These are phyloP conservation scores for Suillus occidentalis DNA, from an alignment of 768 basidiomycete species.

Conservation along the genomic window DNA sequence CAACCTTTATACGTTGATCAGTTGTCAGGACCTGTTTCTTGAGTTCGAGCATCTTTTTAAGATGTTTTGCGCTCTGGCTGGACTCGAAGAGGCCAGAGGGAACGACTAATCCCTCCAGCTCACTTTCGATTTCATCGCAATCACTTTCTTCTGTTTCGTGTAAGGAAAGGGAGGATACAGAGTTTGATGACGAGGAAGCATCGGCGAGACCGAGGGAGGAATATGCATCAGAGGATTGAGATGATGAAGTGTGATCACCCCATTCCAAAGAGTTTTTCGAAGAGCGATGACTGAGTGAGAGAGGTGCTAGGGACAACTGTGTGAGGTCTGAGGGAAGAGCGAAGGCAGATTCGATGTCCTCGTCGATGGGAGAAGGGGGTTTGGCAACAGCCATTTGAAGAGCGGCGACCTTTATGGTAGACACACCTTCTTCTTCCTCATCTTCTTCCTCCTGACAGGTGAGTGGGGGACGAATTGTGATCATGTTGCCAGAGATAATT, in stretches of 20 bases:
- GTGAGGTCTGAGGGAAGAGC: slow-evolving; percentile 79
- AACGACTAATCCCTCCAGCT: slow-evolving; percentile 79
- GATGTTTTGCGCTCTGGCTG: slow-evolving; percentile 52
- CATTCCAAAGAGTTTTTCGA: slow-evolving; percentile 86
- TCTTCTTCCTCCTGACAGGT: slow-evolving; percentile 46
- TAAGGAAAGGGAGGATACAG: slow-evolving; percentile 60
- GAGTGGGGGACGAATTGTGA: slow-evolving; percentile 68
- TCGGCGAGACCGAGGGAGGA: slow-evolving; percentile 77
- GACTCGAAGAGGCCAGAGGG: slow-evolving; percentile 77
- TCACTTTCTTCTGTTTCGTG: slow-evolving; percentile 75
- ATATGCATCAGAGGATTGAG: slow-evolving; percentile 86
- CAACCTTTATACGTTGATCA: slow-evolving; percentile 51
- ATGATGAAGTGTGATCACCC: slow-evolving; percentile 78
- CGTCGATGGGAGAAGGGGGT: slow-evolving; percentile 45
- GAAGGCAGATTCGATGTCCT: slow-evolving; percentile 85
- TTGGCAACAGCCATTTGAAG: slow-evolving; percentile 42
- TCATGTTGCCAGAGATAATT: slow-evolving; percentile 23
- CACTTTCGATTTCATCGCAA: slow-evolving; percentile 65
- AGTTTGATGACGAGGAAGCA: slow-evolving; percentile 70
- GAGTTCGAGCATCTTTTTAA: slow-evolving; percentile 50
- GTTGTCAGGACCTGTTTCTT: slow-evolving; percentile 58
- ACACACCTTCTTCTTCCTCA: slow-evolving; percentile 78
- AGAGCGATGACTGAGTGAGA: slow-evolving; percentile 71
- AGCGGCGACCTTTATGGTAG: slow-evolving; percentile 75
- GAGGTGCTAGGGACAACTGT: slow-evolving; percentile 77